These are phyloP conservation scores for Flaveria brownii DNA, from an alignment of 129 eudicot genomes.

Conservation along the genomic window DNA sequence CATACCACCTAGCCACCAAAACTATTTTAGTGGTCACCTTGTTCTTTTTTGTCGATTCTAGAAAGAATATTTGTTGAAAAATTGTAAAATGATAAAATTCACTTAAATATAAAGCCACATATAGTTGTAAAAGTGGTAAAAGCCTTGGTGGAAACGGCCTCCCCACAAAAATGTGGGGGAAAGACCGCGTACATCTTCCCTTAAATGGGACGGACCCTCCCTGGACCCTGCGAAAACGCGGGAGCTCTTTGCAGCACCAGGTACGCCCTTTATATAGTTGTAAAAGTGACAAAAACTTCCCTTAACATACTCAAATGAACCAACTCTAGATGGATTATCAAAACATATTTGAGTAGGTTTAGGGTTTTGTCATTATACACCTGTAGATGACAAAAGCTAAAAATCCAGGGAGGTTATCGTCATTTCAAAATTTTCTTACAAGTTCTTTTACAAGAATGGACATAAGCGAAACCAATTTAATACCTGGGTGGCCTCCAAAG, in stretches of 20 bases:
- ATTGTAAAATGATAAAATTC: not conserved
- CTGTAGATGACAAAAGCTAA: not conserved
- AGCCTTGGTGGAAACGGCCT: too few species aligned
- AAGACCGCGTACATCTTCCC: too few species aligned
- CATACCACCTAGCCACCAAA: not conserved
- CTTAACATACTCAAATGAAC: not conserved
- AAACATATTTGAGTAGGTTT: not conserved
- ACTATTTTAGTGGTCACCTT: not conserved
- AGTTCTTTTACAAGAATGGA: not conserved
- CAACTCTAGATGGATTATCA: not conserved
- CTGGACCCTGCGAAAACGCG: too few species aligned
- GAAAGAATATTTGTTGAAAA: not conserved
- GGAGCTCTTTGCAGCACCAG: too few species aligned
- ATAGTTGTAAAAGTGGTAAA: constrained; percentile 1
- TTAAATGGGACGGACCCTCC: too few species aligned
- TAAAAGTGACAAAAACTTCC: not conserved
- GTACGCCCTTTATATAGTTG: too few species aligned
- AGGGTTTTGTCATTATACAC: not conserved
- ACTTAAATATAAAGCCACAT: not conserved
- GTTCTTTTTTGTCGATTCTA: not conserved
- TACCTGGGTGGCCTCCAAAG: not conserved
- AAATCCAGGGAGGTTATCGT: not conserved
- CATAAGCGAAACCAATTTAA: not conserved
- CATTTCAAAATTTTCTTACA: not conserved
- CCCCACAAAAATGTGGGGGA: too few species aligned